Evolutionary conservation across 1,284 basidiomycete species (phyloP).

Genomic region (Moesziomyces antarcticus): DNA sequence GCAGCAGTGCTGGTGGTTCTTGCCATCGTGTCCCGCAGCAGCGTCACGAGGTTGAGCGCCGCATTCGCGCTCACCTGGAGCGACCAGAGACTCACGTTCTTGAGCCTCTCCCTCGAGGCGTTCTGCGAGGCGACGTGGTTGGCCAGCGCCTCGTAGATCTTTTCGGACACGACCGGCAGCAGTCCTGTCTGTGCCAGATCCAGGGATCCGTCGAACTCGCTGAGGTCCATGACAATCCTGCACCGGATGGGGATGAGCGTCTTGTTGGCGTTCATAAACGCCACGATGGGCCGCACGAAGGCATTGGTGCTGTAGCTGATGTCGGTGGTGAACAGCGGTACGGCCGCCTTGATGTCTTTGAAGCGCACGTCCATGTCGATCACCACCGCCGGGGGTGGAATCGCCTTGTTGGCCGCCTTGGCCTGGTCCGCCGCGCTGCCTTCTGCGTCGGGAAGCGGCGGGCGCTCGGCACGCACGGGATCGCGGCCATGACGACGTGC

Average conservation of each 20-base stretch:
- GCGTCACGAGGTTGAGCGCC: conserved; percentile 36
- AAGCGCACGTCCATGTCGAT: conserved; percentile 96
- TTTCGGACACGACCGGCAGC: conserved; percentile 61
- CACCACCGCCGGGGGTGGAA: conserved; percentile 70
- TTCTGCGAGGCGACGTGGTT: conserved; percentile 63
- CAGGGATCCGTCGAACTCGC: conserved; percentile 66
- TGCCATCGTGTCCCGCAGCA: conserved; percentile 43
- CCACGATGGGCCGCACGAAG: conserved; percentile 94
- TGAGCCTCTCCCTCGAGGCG: conserved; percentile 56
- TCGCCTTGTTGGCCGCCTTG: conserved; percentile 25
- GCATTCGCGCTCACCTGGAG: conserved; percentile 52
- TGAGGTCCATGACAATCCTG: conserved; percentile 65
- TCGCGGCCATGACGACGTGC: conserved; percentile 28
- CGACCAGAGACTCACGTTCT: conserved; percentile 64
- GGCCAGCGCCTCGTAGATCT: conserved; percentile 66
- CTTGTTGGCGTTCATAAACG: conserved; percentile 78
- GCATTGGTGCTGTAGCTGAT: conserved; percentile 93
- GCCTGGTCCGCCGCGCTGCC: conserved; percentile 3
- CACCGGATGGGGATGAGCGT: conserved; percentile 64
- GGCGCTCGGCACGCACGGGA: conserved; percentile 11
- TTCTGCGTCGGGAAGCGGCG: background rate
- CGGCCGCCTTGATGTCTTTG: conserved; percentile 93
- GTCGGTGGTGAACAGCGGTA: conserved; percentile 73
- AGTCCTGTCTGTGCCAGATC: conserved; percentile 66
- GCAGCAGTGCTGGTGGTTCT: conserved; percentile 23